phyloP scores from a whole-genome alignment of 2,329 filamentous ascomycete species.

The Sodiomyces alkalinus region DNA sequence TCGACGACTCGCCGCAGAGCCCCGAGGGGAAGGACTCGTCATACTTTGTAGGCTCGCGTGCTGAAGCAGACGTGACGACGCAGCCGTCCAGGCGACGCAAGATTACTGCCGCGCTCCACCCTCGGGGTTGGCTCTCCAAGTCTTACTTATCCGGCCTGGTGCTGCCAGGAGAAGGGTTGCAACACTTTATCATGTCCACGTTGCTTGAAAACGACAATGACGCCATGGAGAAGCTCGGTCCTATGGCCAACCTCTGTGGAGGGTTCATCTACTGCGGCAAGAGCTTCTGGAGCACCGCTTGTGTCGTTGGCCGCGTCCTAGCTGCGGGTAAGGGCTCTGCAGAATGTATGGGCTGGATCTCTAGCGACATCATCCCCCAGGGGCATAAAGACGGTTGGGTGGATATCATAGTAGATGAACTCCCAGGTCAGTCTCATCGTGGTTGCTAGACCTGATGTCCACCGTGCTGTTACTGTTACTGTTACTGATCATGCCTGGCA shows the following conservation, averaged over 20 bases:
- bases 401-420: conserved; percentile 38
- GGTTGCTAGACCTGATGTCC: background rate
- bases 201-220: conserved; percentile 48
- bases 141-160: conserved; percentile 52
- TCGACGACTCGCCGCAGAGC: conserved; percentile 16
- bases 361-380: conserved; percentile 39
- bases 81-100: conserved; percentile 30
- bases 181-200: conserved; percentile 51
- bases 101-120: conserved; percentile 40
- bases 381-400: conserved; percentile 41
- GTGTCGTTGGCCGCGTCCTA: conserved; percentile 48
- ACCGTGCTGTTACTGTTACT: conserved; percentile 5
- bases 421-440: conserved; percentile 25
- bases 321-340: conserved; percentile 45
- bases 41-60: conserved; percentile 25
- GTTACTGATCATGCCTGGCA: too few relatives aligned
- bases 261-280: conserved; percentile 48
- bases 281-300: conserved; percentile 56
- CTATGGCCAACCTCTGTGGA: conserved; percentile 45
- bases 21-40: conserved; percentile 23
- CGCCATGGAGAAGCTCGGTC: conserved; percentile 41
- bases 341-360: conserved; percentile 56
- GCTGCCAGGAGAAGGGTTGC: conserved; percentile 46
- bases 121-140: conserved; percentile 51
- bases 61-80: conserved; percentile 6